Evolutionary conservation across 495 filamentous ascomycete species (phyloP).

Genomic region (Glutinoglossum americanum): DNA sequence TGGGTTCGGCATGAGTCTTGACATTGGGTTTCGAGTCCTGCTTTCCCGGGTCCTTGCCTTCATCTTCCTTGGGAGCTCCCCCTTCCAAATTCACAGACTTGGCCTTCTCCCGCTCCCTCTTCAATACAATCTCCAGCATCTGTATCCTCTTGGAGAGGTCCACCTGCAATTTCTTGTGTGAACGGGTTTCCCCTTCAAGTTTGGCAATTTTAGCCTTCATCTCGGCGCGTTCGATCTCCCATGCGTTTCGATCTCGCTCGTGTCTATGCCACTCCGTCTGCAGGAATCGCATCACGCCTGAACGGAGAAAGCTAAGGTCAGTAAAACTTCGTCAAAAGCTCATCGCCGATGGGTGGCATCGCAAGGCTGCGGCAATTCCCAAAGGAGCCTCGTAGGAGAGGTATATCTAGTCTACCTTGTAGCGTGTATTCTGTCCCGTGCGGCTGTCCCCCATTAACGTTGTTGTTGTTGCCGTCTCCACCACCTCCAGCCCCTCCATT

Average conservation of each 20-base stretch:
- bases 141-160: constrained; percentile 71
- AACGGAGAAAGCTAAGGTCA: not conserved
- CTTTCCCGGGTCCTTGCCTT: constrained; percentile 6
- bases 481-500: constrained; percentile 37
- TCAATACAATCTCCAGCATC: constrained; percentile 77
- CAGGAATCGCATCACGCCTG: constrained; percentile 97
- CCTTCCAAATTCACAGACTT: constrained; percentile 17
- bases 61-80: constrained; percentile 12
- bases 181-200: constrained; percentile 71
- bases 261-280: constrained; percentile 99
- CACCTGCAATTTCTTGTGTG: constrained; percentile 68
- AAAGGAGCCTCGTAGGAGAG: not conserved
- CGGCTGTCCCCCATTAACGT: constrained; percentile 28
- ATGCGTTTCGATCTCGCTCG: constrained; percentile 91
- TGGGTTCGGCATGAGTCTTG: not conserved
- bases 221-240: constrained; percentile 97
- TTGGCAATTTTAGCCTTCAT: constrained; percentile 98
- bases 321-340: not conserved
- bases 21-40: not conserved
- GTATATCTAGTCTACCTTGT: constrained; percentile 42
- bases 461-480: constrained; percentile 22
- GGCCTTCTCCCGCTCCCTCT: constrained; percentile 36
- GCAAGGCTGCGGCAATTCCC: not conserved
- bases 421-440: constrained; percentile 94
- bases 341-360: not conserved